Evolutionary conservation across 345 rosid species (phyloP).

Genomic region (Sonneratia caseolaris): DNA sequence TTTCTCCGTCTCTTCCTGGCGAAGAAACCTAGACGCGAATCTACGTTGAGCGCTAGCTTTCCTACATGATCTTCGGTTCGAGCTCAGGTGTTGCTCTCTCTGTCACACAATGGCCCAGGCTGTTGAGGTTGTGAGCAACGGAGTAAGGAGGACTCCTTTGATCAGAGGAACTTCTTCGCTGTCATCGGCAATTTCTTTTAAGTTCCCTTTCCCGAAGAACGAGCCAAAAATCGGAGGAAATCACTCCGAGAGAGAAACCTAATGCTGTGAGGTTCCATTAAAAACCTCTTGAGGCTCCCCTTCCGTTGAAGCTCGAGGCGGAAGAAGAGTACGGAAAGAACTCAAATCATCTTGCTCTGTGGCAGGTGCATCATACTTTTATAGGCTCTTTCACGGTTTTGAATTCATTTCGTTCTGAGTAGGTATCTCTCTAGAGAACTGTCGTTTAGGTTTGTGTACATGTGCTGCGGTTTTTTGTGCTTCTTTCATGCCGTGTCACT

Average conservation of each 20-base stretch:
- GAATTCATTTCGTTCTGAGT: not conserved
- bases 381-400: no score
- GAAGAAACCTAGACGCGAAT: no score
- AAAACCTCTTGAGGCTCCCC: no score
- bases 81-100: not conserved
- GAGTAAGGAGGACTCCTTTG: not conserved
- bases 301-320: slow-evolving; percentile 11
- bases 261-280: not conserved
- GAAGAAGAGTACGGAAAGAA: slow-evolving; percentile 16
- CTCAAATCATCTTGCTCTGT: slow-evolving; percentile 14
- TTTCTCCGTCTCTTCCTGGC: no score
- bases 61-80: not conserved
- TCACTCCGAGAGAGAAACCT: slow-evolving; percentile 5
- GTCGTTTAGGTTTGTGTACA: not conserved
- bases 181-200: slow-evolving; percentile 11
- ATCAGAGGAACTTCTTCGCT: slow-evolving; percentile 6
- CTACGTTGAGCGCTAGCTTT: not conserved
- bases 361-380: slow-evolving; percentile 10
- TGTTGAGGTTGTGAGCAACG: not conserved
- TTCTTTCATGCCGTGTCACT: not conserved
- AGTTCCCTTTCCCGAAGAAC: slow-evolving; percentile 12
- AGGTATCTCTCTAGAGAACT: not conserved
- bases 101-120: not conserved
- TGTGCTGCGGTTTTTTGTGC: not conserved
- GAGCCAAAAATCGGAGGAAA: slow-evolving; percentile 2